Evolutionary conservation across 768 basidiomycete species (phyloP), one percentile per base, ranked within the genome.

Genomic region (Lentinula aciculospora): DNA sequence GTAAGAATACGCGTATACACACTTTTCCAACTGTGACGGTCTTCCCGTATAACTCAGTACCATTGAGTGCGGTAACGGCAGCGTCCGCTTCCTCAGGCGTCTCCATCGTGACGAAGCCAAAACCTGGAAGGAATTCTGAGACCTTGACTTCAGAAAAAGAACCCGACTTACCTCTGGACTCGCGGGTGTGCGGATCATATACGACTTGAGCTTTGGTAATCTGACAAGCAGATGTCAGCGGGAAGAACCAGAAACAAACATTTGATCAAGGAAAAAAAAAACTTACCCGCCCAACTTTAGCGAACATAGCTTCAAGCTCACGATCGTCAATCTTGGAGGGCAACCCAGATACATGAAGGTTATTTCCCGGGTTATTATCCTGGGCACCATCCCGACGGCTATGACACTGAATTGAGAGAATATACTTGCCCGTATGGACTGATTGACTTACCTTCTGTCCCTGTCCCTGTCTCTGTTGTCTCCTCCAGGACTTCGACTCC

Each of bases 61-160:
- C 81, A 68, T 93, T 90, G 56, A 98, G 76, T 3, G 86, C 88
- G 31, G 89, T 83, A 62, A 98, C 85, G 54, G 90, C 92, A 39
- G 93, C 92, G 44, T 95, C 91, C 2, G 96, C 97, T 65, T 96
- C 95, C 65, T 96, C 95, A 9, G 63, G 69, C 21, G 83, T 81
- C 69, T 85, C 86, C 86, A 92, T 88, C 50, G 85, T 89, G 61
- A 91, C 89, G 71, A 91, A 91, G 25, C 86, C 89, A 61, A 82
- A 67, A 77, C 79, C 49, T 50, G 10, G 5, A 36, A 9, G 25
- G 6, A 19, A 32, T 5, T 21, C 23, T n/a, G 17, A n/a, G 10
- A 78, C 77, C 78, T 23, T 74, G 77, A 69, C 19, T 13, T 0
- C 96, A 94, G 72, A 97, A 98, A 15, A 92, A 95, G 64, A 93